Conservation (phyloP, 106 monocot genomes). For the Triglochin maritima region DNA sequence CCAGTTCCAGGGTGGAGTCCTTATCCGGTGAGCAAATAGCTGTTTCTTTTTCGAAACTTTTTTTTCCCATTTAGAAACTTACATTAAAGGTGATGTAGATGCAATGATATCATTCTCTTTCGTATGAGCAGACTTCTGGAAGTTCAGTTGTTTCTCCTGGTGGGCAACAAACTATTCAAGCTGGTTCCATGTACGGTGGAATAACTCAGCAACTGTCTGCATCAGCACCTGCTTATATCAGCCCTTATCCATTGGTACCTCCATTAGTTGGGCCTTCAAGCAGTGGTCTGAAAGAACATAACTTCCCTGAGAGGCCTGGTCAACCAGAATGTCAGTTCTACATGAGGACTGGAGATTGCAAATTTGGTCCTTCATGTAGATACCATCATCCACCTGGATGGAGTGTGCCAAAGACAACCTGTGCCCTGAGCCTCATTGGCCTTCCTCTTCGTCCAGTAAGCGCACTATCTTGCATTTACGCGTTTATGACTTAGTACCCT, state of each 20-base stretch:
- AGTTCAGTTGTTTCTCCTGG: conserved; percentile 35
- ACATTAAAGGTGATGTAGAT: no score
- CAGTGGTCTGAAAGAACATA: conserved; percentile 37
- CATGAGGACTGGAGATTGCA: conserved; percentile 90
- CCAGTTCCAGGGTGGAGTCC: conserved; percentile 66
- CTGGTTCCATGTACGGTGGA: conserved; percentile 46
- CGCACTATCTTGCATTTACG: not conserved
- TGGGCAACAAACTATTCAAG: conserved; percentile 41
- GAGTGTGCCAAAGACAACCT: conserved; percentile 48
- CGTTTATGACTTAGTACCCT: no score
- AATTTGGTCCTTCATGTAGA: conserved; percentile 74
- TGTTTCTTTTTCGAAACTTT: no score
- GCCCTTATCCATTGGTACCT: conserved; percentile 26
- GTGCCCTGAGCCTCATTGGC: conserved; percentile 64
- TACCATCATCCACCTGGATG: conserved; percentile 81
- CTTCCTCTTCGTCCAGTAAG: conserved; percentile 80
- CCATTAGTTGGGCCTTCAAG: conserved; percentile 36
- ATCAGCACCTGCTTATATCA: conserved; percentile 48
- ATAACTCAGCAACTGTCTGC: conserved; percentile 45
- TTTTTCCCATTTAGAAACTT: no score
- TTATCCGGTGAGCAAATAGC: conserved; percentile 46
- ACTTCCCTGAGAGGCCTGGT: conserved; percentile 85
- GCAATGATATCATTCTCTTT: conserved; percentile 2
- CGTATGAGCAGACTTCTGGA: conserved; percentile 35
- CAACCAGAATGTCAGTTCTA: conserved; percentile 86